Percentiles rank a stretch among this genome's conserved stretches.
Evolutionary conservation across 176 grass and related monocot species (phyloP).

Genomic region (Raddia guianensis): DNA sequence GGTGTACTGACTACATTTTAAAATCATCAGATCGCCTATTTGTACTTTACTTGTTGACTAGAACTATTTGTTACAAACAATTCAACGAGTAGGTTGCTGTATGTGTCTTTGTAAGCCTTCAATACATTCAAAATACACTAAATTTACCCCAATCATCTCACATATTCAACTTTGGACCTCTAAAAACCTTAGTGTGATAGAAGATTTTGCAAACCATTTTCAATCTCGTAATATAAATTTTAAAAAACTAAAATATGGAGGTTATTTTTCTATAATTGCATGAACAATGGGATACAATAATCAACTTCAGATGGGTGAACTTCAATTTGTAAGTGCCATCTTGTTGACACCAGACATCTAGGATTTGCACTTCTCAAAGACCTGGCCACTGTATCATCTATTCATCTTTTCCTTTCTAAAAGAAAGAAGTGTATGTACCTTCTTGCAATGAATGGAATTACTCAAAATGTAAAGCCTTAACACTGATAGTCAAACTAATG

Average conservation of each 20-base stretch:
- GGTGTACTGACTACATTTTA: neutral
- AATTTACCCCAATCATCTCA: neutral
- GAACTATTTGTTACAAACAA: neutral
- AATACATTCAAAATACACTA: neutral
- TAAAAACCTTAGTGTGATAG: neutral
- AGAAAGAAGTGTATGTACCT: neutral
- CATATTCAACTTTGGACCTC: neutral
- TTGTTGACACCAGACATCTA: neutral
- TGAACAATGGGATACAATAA: neutral
- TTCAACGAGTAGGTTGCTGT: neutral
- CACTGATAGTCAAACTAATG: neutral
- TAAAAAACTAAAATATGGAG: neutral
- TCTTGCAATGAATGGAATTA: slow-evolving; percentile 4
- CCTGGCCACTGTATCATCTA: neutral
- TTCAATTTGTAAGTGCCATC: neutral
- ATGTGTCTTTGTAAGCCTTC: neutral
- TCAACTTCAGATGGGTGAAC: neutral
- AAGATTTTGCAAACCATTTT: neutral
- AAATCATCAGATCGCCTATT: neutral
- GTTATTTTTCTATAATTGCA: neutral
- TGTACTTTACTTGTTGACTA: slow-evolving; percentile 21
- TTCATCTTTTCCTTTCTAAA: neutral
- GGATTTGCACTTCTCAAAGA: neutral
- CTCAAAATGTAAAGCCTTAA: slow-evolving; percentile 31
- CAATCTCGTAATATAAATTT: neutral